Percentiles rank a stretch among this genome's conserved stretches.
Conservation (phyloP, 345 rosid species). For the Orychophragmus violaceus region DNA sequence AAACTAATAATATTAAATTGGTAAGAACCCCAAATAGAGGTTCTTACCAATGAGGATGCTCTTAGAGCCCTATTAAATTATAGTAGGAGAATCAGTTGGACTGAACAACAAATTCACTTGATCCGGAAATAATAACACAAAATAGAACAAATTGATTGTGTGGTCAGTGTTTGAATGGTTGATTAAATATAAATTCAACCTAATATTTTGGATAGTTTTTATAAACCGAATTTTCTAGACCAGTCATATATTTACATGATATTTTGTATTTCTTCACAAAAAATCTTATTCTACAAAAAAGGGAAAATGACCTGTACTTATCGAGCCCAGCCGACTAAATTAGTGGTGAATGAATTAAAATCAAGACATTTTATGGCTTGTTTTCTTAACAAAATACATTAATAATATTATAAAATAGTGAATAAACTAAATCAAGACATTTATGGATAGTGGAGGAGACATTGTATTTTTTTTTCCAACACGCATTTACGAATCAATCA, state of each 20-base stretch:
- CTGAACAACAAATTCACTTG: neutral
- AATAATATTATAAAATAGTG: neutral
- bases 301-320: too few species aligned
- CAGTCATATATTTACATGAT: neutral
- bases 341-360: too few species aligned
- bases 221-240: neutral
- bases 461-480: neutral
- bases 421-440: neutral
- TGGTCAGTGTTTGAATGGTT: neutral
- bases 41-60: too few species aligned
- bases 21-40: too few species aligned
- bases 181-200: neutral
- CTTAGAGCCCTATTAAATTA: neutral
- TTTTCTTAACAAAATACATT: neutral
- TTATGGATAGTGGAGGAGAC: slow-evolving; percentile 5
- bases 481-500: neutral
- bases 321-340: too few species aligned
- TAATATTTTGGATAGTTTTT: neutral
- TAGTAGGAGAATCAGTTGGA: neutral
- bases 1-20: too few species aligned
- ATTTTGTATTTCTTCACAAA: neutral
- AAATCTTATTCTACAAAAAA: too few species aligned
- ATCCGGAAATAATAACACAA: slow-evolving; percentile 4
- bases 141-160: neutral
- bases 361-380: too few species aligned